Percentiles rank a stretch among this genome's conserved stretches.
These are phyloP conservation scores for Sclerotinia glacialis DNA, from an alignment of 2,329 filamentous ascomycete species.

Conservation along the genomic window DNA sequence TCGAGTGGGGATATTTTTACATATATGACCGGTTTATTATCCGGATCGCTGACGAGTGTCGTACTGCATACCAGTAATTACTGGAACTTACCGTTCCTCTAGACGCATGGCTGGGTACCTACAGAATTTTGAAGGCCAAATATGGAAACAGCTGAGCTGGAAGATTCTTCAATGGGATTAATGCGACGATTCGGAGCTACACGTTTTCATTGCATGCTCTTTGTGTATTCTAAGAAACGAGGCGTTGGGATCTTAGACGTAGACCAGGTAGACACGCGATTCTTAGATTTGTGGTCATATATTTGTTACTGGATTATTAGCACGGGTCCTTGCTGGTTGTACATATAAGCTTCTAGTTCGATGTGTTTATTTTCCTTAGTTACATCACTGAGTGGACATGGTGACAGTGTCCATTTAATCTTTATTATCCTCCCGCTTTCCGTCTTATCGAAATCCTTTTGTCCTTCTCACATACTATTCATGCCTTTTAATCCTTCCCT, in stretches of 20 bases:
- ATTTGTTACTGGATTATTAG: background rate
- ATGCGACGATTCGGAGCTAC: background rate
- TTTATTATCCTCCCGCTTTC: background rate
- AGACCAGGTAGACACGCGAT: background rate
- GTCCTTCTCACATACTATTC: background rate
- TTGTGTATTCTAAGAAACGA: background rate
- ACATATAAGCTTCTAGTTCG: background rate
- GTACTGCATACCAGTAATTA: background rate
- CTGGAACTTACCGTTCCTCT: too few species aligned
- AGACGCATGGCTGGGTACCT: background rate
- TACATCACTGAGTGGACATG: background rate
- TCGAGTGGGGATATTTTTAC: conserved; percentile 11
- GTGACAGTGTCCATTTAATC: background rate
- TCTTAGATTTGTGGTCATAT: background rate
- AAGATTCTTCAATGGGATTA: background rate
- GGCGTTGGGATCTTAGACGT: background rate
- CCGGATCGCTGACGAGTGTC: background rate
- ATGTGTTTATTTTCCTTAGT: background rate
- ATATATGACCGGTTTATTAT: background rate
- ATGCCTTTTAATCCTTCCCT: background rate
- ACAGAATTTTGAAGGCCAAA: background rate
- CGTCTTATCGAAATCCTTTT: background rate
- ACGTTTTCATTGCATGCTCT: background rate
- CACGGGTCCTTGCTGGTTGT: background rate
- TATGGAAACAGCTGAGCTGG: background rate